Conservation (phyloP, 345 rosid species). For the Populus euphratica region DNA sequence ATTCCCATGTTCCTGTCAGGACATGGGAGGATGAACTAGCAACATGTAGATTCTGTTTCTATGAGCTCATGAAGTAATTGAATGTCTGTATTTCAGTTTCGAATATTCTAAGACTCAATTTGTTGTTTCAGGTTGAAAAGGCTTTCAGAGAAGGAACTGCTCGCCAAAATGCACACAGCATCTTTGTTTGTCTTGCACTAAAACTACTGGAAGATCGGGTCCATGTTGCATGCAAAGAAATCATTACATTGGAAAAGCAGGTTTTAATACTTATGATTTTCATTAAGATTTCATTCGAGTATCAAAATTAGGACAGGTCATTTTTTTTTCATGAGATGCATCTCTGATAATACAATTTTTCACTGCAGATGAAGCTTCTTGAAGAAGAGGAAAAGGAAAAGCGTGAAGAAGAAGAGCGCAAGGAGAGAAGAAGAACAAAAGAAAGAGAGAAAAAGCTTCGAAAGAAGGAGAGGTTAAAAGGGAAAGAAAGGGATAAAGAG, state of each 20-base stretch:
- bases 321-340: background rate
- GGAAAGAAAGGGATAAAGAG: slow-evolving; percentile 75
- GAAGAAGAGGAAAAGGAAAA: slow-evolving; percentile 98
- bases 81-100: background rate
- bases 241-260: slow-evolving; percentile 88
- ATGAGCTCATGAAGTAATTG: background rate
- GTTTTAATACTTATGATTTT: slow-evolving; percentile 33
- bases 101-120: slow-evolving; percentile 2
- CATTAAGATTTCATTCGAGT: slow-evolving; percentile 6
- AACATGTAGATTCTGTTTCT: background rate
- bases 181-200: slow-evolving; percentile 82
- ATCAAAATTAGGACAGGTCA: background rate
- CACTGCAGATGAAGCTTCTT: slow-evolving; percentile 70
- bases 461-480: slow-evolving; percentile 91
- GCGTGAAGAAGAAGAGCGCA: slow-evolving; percentile 91
- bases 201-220: slow-evolving; percentile 84
- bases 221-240: slow-evolving; percentile 97
- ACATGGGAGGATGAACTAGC: background rate
- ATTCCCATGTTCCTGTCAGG: background rate
- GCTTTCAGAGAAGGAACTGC: slow-evolving; percentile 98
- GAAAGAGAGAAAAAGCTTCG: slow-evolving; percentile 90
- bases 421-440: slow-evolving; percentile 78
- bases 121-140: slow-evolving; percentile 75
- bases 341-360: slow-evolving; percentile 3
- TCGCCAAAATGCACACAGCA: slow-evolving; percentile 95